These are phyloP conservation scores for Quercus phellos DNA, from an alignment of 331 rosid genomes.

Conservation along the genomic window DNA sequence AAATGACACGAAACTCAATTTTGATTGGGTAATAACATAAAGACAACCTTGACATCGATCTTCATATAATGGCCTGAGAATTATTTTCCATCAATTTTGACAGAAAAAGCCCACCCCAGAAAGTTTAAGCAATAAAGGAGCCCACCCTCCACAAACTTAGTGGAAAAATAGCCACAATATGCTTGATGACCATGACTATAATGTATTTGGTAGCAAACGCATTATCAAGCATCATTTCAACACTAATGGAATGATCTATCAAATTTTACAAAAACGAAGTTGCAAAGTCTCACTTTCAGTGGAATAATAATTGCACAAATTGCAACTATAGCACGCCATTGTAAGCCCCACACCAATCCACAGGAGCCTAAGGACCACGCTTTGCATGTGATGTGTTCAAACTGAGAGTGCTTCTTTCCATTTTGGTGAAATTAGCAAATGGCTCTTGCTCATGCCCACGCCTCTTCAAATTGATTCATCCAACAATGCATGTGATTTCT, in stretches of 20 bases:
- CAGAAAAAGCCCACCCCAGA: too few species aligned
- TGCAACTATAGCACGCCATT: conserved; percentile 9
- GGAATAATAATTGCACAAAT: conserved; percentile 11
- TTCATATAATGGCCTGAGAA: too few species aligned
- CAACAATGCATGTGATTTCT: conserved; percentile 5
- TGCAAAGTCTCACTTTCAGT: background rate
- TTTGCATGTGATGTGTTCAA: conserved; percentile 34
- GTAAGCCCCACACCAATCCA: background rate
- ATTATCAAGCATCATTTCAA: conserved; percentile 3
- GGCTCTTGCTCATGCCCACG: background rate
- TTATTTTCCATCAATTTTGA: too few species aligned
- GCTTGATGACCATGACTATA: conserved; percentile 8
- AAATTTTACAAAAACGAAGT: conserved; percentile 3
- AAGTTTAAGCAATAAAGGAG: background rate
- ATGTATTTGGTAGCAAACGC: conserved; percentile 13
- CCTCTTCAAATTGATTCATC: background rate
- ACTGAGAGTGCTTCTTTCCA: background rate
- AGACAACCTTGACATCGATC: too few species aligned
- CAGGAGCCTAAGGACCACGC: conserved; percentile 23
- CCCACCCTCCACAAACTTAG: background rate
- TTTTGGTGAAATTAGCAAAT: conserved; percentile 4
- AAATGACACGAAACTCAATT: too few species aligned
- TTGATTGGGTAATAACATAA: too few species aligned
- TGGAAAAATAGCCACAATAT: background rate
- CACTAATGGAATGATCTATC: background rate